phyloP scores from a whole-genome alignment of 2,329 filamentous ascomycete genomes.

The Trichocomaceae sp. region DNA sequence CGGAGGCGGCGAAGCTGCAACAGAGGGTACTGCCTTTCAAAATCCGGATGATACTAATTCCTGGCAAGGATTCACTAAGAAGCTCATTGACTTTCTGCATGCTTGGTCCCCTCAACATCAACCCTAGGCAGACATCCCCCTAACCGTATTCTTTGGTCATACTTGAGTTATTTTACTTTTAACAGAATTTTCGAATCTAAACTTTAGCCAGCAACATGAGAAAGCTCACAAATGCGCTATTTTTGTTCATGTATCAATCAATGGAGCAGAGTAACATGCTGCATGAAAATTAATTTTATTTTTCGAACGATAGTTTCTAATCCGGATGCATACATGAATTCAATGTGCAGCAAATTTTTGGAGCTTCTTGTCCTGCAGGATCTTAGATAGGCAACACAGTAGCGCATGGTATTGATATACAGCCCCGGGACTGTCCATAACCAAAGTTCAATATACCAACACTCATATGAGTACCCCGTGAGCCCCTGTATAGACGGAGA shows the following conservation, averaged over 20 bases:
- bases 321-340: not conserved
- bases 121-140: not conserved
- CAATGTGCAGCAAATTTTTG: not conserved
- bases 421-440: too few species aligned
- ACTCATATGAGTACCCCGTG: too few species aligned
- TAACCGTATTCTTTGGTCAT: not conserved
- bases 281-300: not conserved
- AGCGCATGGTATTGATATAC: too few species aligned
- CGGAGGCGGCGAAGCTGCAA: not conserved
- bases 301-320: not conserved
- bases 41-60: not conserved
- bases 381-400: not conserved
- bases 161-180: not conserved
- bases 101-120: not conserved
- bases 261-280: not conserved
- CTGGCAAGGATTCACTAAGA: not conserved
- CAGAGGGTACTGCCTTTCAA: not conserved
- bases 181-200: not conserved
- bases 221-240: not conserved
- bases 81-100: not conserved
- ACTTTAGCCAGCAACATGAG: too few species aligned
- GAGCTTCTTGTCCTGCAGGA: not conserved
- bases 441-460: too few species aligned
- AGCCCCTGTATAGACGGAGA: too few species aligned
- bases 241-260: not conserved